A percentile compares a stretch with the other conserved stretches of the same genome.
These are phyloP conservation scores for Calonectria pteridis DNA, from an alignment of 2,329 filamentous ascomycete genomes.

Conservation along the genomic window DNA sequence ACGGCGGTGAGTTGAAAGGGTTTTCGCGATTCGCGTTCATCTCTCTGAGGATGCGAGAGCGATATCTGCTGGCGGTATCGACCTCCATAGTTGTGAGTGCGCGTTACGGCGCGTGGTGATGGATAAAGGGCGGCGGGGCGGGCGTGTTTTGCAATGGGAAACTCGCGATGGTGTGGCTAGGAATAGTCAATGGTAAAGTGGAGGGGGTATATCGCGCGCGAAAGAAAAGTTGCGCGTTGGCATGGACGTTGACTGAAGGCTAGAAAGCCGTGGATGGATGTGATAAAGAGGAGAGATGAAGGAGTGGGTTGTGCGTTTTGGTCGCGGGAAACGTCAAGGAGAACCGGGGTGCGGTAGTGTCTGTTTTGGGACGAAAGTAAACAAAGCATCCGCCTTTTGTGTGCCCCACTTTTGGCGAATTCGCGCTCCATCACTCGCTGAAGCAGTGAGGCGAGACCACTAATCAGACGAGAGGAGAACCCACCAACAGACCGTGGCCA, in stretches of 20 bases:
- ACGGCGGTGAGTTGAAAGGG: conserved; percentile 70
- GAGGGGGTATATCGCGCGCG: conserved; percentile 30
- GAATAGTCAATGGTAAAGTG: conserved; percentile 38
- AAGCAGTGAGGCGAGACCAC: background rate
- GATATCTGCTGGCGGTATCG: conserved; percentile 57
- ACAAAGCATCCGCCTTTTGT: conserved; percentile 42
- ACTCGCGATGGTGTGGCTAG: conserved; percentile 24
- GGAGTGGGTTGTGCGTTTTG: conserved; percentile 40
- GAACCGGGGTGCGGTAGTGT: conserved; percentile 32
- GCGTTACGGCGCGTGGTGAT: conserved; percentile 38
- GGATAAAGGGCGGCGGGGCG: conserved; percentile 37
- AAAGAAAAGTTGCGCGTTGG: conserved; percentile 28
- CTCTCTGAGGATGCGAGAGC: conserved; percentile 63
- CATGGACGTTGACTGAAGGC: conserved; percentile 29
- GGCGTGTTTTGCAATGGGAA: conserved; percentile 34
- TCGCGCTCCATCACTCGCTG: conserved; percentile 14
- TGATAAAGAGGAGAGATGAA: conserved; percentile 29
- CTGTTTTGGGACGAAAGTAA: conserved; percentile 52
- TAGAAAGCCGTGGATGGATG: conserved; percentile 23
- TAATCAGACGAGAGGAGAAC: background rate
- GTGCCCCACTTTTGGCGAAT: conserved; percentile 8
- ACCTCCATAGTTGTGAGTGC: conserved; percentile 55
- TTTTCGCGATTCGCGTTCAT: conserved; percentile 66
- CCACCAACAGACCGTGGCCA: conserved; percentile 10
- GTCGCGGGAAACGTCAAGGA: conserved; percentile 32